A percentile compares a stretch with the other conserved stretches of the same genome.
Evolutionary conservation across 306 rosid species (phyloP).

Genomic region (Ammopiptanthus mongolicus): DNA sequence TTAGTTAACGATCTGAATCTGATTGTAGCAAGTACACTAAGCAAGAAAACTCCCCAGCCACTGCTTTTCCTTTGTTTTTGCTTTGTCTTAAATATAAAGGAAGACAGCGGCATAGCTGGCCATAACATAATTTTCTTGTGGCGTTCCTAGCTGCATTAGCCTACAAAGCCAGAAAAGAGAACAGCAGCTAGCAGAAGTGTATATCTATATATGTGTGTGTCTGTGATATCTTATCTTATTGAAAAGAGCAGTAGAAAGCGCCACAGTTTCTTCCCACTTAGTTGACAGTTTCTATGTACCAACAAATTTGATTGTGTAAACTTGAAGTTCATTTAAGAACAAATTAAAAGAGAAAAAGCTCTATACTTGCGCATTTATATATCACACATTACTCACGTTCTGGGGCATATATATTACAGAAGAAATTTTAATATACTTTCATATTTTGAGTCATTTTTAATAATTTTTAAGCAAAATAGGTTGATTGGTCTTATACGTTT

Average conservation of each 20-base stretch:
- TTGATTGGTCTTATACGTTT: too few relatives aligned
- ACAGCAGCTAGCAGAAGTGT: background rate
- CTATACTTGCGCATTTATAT: too few relatives aligned
- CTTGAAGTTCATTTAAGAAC: background rate
- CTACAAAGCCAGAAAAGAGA: constrained; percentile 1
- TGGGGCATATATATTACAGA: too few relatives aligned
- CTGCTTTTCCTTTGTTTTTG: constrained; percentile 18
- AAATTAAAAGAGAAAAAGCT: background rate
- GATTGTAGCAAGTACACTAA: background rate
- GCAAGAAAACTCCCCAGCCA: constrained; percentile 13
- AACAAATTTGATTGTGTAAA: background rate
- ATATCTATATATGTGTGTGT: background rate
- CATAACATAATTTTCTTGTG: constrained; percentile 17
- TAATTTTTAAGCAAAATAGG: too few relatives aligned
- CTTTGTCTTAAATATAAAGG: constrained; percentile 31
- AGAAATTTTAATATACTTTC: too few relatives aligned
- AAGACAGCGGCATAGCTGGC: constrained; percentile 35
- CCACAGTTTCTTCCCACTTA: background rate
- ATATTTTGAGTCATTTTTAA: too few relatives aligned
- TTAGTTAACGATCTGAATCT: constrained; percentile 15
- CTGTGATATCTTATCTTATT: constrained; percentile 11
- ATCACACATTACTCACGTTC: too few relatives aligned
- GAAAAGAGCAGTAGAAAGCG: background rate
- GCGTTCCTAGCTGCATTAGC: background rate
- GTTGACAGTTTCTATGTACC: background rate